Evolutionary conservation across 2,329 filamentous ascomycete species (phyloP), one percentile per base, ranked within the genome.

Genomic region (Aspergillus costaricaensis): DNA sequence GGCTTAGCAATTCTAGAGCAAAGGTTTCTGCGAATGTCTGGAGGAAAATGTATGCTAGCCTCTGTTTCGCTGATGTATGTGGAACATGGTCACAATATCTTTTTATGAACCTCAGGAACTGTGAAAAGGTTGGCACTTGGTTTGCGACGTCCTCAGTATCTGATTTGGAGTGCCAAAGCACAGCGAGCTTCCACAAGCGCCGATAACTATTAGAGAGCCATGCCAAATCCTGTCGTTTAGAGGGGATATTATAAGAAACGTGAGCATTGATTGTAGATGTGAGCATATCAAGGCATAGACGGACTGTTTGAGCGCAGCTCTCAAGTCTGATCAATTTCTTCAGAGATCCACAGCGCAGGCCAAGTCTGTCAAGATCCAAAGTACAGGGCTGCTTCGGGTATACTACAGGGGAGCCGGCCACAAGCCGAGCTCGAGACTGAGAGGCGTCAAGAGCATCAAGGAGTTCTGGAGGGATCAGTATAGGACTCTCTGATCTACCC

Each of bases 381-480:
- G 69, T 59, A 41, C 78, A 63, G 17, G 65, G 64, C 17, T 68
- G 68, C 32, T 65, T 64, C 27, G 58, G 57, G 3, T 66, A 60
- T 3, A 75, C 76, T 56, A 77, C 56, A 38, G 61, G 67, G 21
- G 74, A 32, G 15, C 60, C 66, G 30, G 50, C 36, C 17, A 47
- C 30, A 27, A 49, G 62, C 25, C 54, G 49, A 12, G 55, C 59
- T 17, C 58, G 62, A 38, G 55, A 27, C 44, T 74, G 65, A 2
- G 67, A 57, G 36, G 61, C 62, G 59, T 83, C 79, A 41, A 84
- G 64, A 15, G 76, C 75, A 57, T 66, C 67, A 14, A 83, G 56
- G 14, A 83, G 76, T 65, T 81, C 83, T 85, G 65, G 38, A 55
- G 48, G 3, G 38, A 32, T 74, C 62, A 71, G 67, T 60, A 19